Percentiles rank a stretch among this genome's conserved stretches.
Conservation (phyloP, 352 stramenopile genomes). For the Phytopythium helicoides region DNA sequence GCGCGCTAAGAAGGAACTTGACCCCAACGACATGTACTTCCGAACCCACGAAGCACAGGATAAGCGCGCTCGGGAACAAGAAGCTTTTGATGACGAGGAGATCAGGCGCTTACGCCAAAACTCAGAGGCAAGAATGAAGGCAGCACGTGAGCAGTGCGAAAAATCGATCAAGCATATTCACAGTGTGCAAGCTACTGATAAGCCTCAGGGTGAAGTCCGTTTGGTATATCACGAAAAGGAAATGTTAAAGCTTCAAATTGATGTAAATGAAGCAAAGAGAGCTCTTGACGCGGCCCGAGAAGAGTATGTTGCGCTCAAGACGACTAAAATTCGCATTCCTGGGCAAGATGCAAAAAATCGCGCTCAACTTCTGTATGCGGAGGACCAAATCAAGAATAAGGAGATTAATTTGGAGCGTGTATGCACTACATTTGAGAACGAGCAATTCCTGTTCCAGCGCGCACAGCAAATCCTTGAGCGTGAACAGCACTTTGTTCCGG, state of each 20-base stretch:
- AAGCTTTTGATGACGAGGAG: constrained; percentile 56
- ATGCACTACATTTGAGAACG: constrained; percentile 54
- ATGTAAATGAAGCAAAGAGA: constrained; percentile 49
- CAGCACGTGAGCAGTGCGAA: constrained; percentile 36
- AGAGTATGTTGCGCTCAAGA: constrained; percentile 64
- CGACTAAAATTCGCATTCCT: constrained; percentile 37
- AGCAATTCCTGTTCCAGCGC: constrained; percentile 70
- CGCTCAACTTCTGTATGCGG: constrained; percentile 66
- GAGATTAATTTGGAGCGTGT: constrained; percentile 59
- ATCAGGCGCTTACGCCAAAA: constrained; percentile 37
- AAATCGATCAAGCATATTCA: constrained; percentile 30
- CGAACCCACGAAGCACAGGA: constrained; percentile 59
- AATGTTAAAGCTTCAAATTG: constrained; percentile 35
- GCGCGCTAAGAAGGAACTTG: constrained; percentile 64
- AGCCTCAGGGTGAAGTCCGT: constrained; percentile 44
- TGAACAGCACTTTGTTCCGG: constrained; percentile 65
- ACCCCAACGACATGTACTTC: constrained; percentile 81
- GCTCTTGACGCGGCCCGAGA: constrained; percentile 49
- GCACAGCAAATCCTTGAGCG: constrained; percentile 49
- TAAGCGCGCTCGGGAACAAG: constrained; percentile 48
- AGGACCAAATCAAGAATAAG: constrained; percentile 63
- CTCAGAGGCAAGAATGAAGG: constrained; percentile 39
- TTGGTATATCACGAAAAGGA: constrained; percentile 66
- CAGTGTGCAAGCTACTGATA: constrained; percentile 35
- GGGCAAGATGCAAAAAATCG: constrained; percentile 54